These are phyloP conservation scores for Lasiosphaeria ovina DNA, from an alignment of 495 filamentous ascomycete species.

Conservation along the genomic window DNA sequence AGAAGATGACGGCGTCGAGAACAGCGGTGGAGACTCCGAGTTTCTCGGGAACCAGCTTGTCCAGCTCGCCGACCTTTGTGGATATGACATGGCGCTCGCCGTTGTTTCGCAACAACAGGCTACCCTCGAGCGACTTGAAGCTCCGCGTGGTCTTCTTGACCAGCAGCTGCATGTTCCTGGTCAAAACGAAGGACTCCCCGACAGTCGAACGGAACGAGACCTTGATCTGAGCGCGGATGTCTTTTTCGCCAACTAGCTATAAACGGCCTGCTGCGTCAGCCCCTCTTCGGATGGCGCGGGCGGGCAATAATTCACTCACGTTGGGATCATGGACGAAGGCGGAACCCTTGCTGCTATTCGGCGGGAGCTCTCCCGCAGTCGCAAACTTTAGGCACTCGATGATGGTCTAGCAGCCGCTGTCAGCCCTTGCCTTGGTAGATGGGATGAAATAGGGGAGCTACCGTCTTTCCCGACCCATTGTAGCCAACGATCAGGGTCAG, in stretches of 20 bases:
- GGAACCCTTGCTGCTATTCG: constrained; percentile 81
- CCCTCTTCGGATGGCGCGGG: no score
- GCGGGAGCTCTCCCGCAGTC: constrained; percentile 89
- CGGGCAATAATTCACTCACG: constrained; percentile 33
- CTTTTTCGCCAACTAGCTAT: constrained; percentile 80
- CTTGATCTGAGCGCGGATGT: constrained; percentile 88
- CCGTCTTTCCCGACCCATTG: constrained; percentile 95
- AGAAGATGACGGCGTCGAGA: constrained; percentile 93
- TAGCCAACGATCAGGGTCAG: constrained; percentile 94
- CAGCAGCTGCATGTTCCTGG: constrained; percentile 76
- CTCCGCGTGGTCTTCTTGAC: constrained; percentile 74
- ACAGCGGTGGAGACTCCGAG: constrained; percentile 89
- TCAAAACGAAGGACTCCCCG: constrained; percentile 74
- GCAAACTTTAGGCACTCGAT: constrained; percentile 99
- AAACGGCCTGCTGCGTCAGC: neutral
- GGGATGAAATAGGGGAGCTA: constrained; percentile 34
- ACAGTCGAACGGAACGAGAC: constrained; percentile 76
- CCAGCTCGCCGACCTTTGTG: constrained; percentile 72
- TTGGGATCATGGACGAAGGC: constrained; percentile 97
- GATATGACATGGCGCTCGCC: constrained; percentile 80
- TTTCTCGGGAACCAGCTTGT: constrained; percentile 79
- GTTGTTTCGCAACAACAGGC: constrained; percentile 68
- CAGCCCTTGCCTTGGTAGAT: constrained; percentile 7
- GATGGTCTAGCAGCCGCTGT: constrained; percentile 63
- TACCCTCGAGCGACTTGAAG: constrained; percentile 78